Percentiles rank a stretch among this genome's conserved stretches.
These are phyloP conservation scores for Chenopodium album DNA, from an alignment of 148 eudicot genomes.

Conservation along the genomic window DNA sequence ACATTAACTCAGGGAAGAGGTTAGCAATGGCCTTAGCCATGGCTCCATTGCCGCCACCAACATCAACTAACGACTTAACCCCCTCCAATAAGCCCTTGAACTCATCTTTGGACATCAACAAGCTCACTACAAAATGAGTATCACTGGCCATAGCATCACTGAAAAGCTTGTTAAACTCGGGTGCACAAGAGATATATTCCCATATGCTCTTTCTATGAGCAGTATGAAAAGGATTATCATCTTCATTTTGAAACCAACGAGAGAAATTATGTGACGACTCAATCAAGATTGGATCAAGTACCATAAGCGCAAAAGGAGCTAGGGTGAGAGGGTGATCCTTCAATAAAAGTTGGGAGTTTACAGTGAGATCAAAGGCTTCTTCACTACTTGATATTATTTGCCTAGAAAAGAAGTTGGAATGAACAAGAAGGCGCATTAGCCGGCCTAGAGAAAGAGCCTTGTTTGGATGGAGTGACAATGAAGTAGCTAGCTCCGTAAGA, in stretches of 20 bases:
- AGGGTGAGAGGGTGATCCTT: conserved; percentile 22
- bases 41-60: conserved; percentile 39
- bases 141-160: conserved; percentile 39
- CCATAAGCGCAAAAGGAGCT: conserved; percentile 12
- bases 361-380: conserved; percentile 27
- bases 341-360: conserved; percentile 25
- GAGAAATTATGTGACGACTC: conserved; percentile 20
- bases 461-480: conserved; percentile 21
- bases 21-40: conserved; percentile 32
- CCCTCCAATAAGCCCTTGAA: conserved; percentile 29
- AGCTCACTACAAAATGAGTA: conserved; percentile 16
- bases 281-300: conserved; percentile 16
- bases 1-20: conserved; percentile 34
- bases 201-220: conserved; percentile 26
- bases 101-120: conserved; percentile 16
- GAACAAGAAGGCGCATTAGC: conserved; percentile 32
- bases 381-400: neutral
- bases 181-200: conserved; percentile 19
- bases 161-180: conserved; percentile 13
- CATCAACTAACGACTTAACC: conserved; percentile 38
- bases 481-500: conserved; percentile 9
- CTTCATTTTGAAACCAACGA: conserved; percentile 25
- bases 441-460: conserved; percentile 25
- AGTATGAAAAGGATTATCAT: conserved; percentile 22
- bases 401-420: conserved; percentile 23